Percentiles rank a stretch among this genome's conserved stretches.
Conservation (phyloP, 2,329 filamentous ascomycete species). For the Hymenoscyphus scutula region DNA sequence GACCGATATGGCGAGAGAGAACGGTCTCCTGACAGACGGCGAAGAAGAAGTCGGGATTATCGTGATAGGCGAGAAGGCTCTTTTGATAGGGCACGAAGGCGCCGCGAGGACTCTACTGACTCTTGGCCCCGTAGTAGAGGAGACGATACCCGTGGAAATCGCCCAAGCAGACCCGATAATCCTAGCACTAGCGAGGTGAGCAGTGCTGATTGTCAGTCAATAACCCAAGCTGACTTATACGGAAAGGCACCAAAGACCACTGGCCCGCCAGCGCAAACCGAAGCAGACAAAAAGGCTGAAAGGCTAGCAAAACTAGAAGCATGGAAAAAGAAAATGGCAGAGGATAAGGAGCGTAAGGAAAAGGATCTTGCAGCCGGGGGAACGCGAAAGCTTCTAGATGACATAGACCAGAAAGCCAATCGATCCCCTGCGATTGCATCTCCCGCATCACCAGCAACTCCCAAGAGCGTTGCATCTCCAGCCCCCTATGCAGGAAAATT, state of each 20-base stretch:
- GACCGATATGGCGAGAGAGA: conserved; percentile 56
- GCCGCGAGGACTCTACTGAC: conserved; percentile 70
- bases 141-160: conserved; percentile 61
- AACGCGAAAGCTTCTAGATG: conserved; percentile 64
- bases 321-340: conserved; percentile 85
- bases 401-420: conserved; percentile 70
- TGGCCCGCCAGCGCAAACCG: conserved; percentile 53
- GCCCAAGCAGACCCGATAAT: conserved; percentile 47
- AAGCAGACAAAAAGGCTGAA: conserved; percentile 76
- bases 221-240: conserved; percentile 16
- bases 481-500: conserved; percentile 74
- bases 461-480: conserved; percentile 50
- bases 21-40: conserved; percentile 55
- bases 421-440: conserved; percentile 43
- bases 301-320: conserved; percentile 78
- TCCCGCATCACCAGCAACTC: conserved; percentile 50
- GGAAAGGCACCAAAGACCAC: conserved; percentile 53
- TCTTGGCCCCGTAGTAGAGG: conserved; percentile 64
- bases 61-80: conserved; percentile 72
- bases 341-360: conserved; percentile 70
- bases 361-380: conserved; percentile 64
- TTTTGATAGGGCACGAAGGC: conserved; percentile 61
- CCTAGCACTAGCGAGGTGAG: conserved; percentile 57
- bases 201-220: conserved; percentile 19
- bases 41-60: conserved; percentile 63